Base-by-base conservation (phyloP, 208 protist species). In the Leishmania tarentolae region DNA sequence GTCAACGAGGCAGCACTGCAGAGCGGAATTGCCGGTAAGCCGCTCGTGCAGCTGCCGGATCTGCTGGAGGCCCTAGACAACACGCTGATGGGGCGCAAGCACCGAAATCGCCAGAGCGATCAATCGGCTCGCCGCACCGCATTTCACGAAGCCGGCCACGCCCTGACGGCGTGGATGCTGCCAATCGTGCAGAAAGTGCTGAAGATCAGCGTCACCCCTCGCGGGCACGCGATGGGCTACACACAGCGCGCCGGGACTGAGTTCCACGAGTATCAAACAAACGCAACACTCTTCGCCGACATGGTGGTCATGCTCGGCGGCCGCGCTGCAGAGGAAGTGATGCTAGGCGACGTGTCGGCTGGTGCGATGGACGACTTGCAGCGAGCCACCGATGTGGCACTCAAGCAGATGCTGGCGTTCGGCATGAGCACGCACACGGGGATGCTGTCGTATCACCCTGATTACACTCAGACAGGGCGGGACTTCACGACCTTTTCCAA, bases 1-100 rank as follows among this genome's bases (percentile, higher is more conserved):
- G 94, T 97, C 74, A 99, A 99, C 84, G 98, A 99, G 88, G 98
- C 98, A 35, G 98, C 98, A 47, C 87, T 98, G 76, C 90, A 95
- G 82, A 91, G 91, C 66, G 92, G 91, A 69, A 95, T 97, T 75
- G 89, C 88, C 1, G 96, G 92, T 2, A 91, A 98, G 68, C 90
- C 91, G 69, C 86, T 94, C 28, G 91, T 95, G 68, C 86, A 89
- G 63, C 87, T 95, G 66, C 87, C 91, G 28, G 84, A 80, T 71
- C 61, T 98, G 35, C 66, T 91, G 35, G 95, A 97, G 70, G 93
- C 95, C 24, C 75, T 98, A 24, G 95, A 98, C 82, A 96, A 97
- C 80, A 94, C 91, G 3, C 78, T 97, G 19, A 88, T 98, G 63
- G 93, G 93, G 1, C 88, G 92, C 35, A 95, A 95, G 85, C 92